A percentile compares a stretch with the other conserved stretches of the same genome.
These are phyloP conservation scores for Nakazawaea laoshanensis DNA, from an alignment of 805 yeast species.

Conservation along the genomic window DNA sequence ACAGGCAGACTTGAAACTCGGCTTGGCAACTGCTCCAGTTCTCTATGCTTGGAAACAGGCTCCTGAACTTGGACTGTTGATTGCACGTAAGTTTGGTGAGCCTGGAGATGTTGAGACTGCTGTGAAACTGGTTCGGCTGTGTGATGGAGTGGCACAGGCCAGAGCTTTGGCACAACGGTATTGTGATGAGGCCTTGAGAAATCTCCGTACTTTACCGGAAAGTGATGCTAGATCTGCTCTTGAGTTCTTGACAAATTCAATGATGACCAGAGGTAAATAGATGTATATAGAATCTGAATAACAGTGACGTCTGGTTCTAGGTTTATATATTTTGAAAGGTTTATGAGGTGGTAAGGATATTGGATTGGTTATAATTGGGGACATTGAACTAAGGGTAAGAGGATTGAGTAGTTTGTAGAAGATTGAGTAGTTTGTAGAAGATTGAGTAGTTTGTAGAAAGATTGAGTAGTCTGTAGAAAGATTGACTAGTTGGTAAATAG, in stretches of 20 bases:
- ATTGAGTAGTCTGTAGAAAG: no score
- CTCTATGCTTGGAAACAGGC: slow-evolving; percentile 87
- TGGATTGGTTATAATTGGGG: no score
- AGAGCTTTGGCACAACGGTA: slow-evolving; percentile 69
- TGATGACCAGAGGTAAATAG: slow-evolving; percentile 72
- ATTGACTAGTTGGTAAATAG: no score
- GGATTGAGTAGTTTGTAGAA: no score
- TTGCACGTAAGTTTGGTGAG: slow-evolving; percentile 71
- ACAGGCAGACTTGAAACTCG: slow-evolving; percentile 89
- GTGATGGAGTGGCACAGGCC: slow-evolving; percentile 73
- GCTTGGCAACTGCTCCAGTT: slow-evolving; percentile 95
- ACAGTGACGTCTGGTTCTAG: no score
- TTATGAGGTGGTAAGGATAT: no score
- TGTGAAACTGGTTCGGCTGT: slow-evolving; percentile 57
- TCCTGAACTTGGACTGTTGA: slow-evolving; percentile 78
- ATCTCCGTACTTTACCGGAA: slow-evolving; percentile 71
- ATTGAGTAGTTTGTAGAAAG: no score
- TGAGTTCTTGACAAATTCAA: slow-evolving; percentile 73
- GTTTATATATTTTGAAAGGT: no score
- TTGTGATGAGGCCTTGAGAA: slow-evolving; percentile 64
- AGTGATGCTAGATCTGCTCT: slow-evolving; percentile 86
- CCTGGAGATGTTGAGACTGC: slow-evolving; percentile 86
- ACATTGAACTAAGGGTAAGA: no score
- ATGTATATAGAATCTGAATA: no score
- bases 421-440: no score